Base-by-base conservation (phyloP, 2,329 filamentous ascomycete species). In the Macrophomina pseudophaseolina region DNA sequence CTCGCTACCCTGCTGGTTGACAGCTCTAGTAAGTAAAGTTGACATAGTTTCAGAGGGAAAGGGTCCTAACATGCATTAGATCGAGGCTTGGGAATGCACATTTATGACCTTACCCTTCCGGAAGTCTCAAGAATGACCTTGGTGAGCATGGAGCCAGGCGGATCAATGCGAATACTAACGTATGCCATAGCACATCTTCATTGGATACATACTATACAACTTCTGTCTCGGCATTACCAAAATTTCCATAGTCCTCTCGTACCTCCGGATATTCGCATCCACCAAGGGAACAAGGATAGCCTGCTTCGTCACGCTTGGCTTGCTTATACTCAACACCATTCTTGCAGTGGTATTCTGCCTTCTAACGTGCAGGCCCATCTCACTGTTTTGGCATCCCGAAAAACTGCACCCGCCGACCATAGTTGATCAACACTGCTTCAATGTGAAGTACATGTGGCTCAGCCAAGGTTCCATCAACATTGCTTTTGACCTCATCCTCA, bases 151-250 rank as follows among this genome's bases (percentile, higher is more conserved):
- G 23, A 23, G 23, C 23, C 23, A 23, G 23, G 23, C 23, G 23
- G 3, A 23, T 23, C 23, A 23, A 2, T 23, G 23, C 23, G 23
- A 23, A 23, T 23, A 23, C 23, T 23, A 23, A 23, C 23, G 23
- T 23, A 23, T 23, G 11, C 12, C 54, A 32, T 23, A 58, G 54
- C 48, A 66, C 18, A n/a, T 60, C 9, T 54, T 54, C 14, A 54
- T 38, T 18, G 64, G n/a, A 0, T 66, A 63, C 35, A 64, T 60
- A 8, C 8, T 67, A 7, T 80, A 84, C 62, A 87, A 87, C 74
- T 86, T 86, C 70, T 82, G 82, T 49, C 82, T 86, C 67, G 85
- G 84, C 71, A 74, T 85, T 38, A 85, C 83, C 2, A 87, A 87
- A 69, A 74, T 80, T 1, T 86, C 84, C 3, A 84, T 86, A 58